Percentiles rank a stretch among this genome's conserved stretches.
Evolutionary conservation across 2,329 filamentous ascomycete species (phyloP).

Genomic region (Phaeosphaeria sp.): DNA sequence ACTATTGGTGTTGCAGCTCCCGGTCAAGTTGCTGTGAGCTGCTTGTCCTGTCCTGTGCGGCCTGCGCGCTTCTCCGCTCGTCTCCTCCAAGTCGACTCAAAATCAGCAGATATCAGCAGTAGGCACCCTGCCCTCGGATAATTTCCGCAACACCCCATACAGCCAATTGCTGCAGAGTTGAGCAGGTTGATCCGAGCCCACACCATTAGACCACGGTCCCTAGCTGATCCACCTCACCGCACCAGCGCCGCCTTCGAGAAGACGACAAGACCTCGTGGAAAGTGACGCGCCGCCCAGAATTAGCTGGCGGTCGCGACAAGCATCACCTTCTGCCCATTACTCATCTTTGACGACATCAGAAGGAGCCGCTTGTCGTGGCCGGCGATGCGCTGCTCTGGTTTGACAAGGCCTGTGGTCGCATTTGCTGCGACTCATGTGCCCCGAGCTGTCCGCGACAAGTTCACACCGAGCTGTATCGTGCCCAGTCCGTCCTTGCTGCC

Average conservation of each 20-base stretch:
- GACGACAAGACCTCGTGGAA: constrained; percentile 43
- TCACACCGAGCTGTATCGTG: not conserved
- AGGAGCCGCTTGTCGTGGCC: constrained; percentile 6
- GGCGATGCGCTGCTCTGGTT: constrained; percentile 5
- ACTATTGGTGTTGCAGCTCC: constrained; percentile 10
- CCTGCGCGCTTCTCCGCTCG: constrained; percentile 31
- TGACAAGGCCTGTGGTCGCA: not conserved
- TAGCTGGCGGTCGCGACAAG: constrained; percentile 18
- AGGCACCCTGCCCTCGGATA: constrained; percentile 28
- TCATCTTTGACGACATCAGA: not conserved
- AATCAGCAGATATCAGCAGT: constrained; percentile 11
- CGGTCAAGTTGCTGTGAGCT: constrained; percentile 6
- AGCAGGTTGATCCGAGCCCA: constrained; percentile 27
- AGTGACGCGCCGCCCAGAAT: constrained; percentile 29
- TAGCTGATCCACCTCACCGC: constrained; percentile 20
- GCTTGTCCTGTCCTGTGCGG: constrained; percentile 21
- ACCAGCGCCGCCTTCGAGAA: constrained; percentile 37
- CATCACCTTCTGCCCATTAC: not conserved
- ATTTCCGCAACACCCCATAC: constrained; percentile 20
- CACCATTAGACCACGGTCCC: constrained; percentile 15
- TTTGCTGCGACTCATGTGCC: constrained; percentile 2
- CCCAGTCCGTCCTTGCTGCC: constrained; percentile 15
- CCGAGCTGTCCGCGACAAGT: not conserved
- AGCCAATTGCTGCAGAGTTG: constrained; percentile 29
- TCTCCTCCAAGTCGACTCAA: constrained; percentile 2